phyloP scores from a whole-genome alignment of 1,284 basidiomycete genomes.

The Neotropicomus parvogracilis region DNA sequence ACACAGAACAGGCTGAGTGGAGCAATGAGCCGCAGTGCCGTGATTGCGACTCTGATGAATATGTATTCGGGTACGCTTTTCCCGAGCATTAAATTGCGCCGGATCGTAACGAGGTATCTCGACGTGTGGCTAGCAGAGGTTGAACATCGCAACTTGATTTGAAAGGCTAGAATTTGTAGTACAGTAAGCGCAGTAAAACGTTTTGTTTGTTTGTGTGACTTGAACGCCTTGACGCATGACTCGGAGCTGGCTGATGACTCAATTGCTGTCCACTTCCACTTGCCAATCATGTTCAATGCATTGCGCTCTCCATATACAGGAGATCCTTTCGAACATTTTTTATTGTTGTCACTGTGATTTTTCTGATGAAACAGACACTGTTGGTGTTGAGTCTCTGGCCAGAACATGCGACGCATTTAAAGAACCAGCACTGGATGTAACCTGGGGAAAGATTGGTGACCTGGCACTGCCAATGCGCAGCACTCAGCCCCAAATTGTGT shows the following conservation, averaged over 20 bases:
- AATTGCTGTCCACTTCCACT: too few relatives aligned
- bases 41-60: constrained; percentile 49
- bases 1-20: constrained; percentile 46
- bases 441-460: neutral
- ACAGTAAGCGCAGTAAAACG: neutral
- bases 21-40: constrained; percentile 45
- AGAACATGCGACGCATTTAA: neutral
- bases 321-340: neutral
- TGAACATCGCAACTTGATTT: too few relatives aligned
- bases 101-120: too few relatives aligned
- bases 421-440: neutral
- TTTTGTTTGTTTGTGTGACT: neutral
- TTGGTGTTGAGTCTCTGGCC: neutral
- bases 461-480: too few relatives aligned
- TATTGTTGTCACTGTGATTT: neutral
- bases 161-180: too few relatives aligned
- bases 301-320: neutral
- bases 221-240: too few relatives aligned
- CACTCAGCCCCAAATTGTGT: too few relatives aligned
- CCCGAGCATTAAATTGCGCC: constrained; percentile 38
- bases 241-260: too few relatives aligned
- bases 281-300: too few relatives aligned
- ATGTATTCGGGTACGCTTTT: constrained; percentile 49
- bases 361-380: neutral
- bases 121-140: too few relatives aligned